Evolutionary conservation across 768 basidiomycete genomes (phyloP).

Genomic region (Ramaria sp.): DNA sequence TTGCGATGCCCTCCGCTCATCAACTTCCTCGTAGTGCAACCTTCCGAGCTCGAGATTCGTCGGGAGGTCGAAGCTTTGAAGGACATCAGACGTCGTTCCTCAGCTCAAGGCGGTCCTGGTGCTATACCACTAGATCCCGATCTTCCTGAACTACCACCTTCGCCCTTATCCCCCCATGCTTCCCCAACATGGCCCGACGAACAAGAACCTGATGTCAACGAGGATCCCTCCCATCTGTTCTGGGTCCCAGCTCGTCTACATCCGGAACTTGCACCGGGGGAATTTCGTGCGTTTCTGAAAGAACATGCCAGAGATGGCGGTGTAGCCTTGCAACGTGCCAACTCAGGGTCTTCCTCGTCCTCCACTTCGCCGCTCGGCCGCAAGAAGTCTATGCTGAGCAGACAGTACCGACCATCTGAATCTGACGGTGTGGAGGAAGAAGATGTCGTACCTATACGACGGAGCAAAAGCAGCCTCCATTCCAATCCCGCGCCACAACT

Average conservation of each 20-base stretch:
- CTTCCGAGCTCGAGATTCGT: conserved; percentile 76
- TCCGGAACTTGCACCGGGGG: conserved; percentile 94
- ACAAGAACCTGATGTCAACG: conserved; percentile 21
- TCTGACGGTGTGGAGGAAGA: conserved; percentile 66
- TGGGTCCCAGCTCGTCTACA: conserved; percentile 97
- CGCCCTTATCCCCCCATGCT: conserved; percentile 41
- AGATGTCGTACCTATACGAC: conserved; percentile 53
- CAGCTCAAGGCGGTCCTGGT: conserved; percentile 61
- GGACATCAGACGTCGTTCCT: conserved; percentile 77
- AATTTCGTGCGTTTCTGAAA: conserved; percentile 91
- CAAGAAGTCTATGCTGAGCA: conserved; percentile 88
- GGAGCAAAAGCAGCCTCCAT: conserved; percentile 60
- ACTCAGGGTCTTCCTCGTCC: conserved; percentile 28
- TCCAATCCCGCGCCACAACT: conserved; percentile 69
- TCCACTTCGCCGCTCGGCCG: conserved; percentile 49
- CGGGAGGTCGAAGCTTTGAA: conserved; percentile 79
- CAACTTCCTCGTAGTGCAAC: conserved; percentile 36
- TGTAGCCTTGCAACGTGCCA: conserved; percentile 30
- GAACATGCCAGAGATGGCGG: conserved; percentile 71
- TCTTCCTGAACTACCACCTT: conserved; percentile 65
- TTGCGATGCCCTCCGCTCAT: background rate
- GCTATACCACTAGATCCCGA: conserved; percentile 85
- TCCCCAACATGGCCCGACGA: conserved; percentile 25
- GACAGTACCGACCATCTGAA: conserved; percentile 79
- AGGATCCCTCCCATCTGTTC: conserved; percentile 87